Percentiles rank a stretch among this genome's conserved stretches.
phyloP scores from a whole-genome alignment of 2,329 filamentous ascomycete genomes.

The Stemphylium vesicarium region DNA sequence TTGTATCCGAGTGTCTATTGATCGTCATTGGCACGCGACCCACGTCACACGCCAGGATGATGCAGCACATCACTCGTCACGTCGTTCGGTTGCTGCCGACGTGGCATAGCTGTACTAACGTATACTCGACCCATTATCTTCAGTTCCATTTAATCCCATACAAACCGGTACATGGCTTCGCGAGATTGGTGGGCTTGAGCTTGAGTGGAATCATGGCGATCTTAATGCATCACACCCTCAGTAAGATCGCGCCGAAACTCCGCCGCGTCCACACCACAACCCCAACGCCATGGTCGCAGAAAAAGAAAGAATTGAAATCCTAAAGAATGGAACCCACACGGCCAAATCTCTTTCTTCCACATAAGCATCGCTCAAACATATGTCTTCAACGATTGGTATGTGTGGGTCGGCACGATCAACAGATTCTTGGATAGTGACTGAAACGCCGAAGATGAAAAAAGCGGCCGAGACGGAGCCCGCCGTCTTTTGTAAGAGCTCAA shows the following conservation, averaged over 20 bases:
- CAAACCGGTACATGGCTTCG: conserved; percentile 5
- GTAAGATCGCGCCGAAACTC: conserved; percentile 7
- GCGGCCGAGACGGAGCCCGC: neutral
- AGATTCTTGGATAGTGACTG: neutral
- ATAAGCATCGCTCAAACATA: neutral
- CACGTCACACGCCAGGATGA: neutral
- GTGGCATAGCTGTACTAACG: neutral
- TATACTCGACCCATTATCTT: neutral
- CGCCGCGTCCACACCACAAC: neutral
- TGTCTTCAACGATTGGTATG: neutral
- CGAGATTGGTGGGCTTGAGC: conserved; percentile 2
- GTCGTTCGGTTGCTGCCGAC: neutral
- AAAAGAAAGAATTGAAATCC: neutral
- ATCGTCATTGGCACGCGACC: neutral
- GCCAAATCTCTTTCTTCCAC: neutral
- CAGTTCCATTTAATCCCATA: neutral
- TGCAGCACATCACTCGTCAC: neutral
- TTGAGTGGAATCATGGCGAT: conserved; percentile 1
- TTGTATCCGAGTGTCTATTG: neutral
- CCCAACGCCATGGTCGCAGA: neutral
- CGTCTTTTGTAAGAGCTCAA: neutral
- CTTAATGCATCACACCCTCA: conserved; percentile 1
- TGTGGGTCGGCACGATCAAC: neutral
- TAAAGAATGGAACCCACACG: neutral
- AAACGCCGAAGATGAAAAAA: neutral